Evolutionary conservation across 2,329 filamentous ascomycete genomes (phyloP).

Genomic region (Verticillium tricorpus): DNA sequence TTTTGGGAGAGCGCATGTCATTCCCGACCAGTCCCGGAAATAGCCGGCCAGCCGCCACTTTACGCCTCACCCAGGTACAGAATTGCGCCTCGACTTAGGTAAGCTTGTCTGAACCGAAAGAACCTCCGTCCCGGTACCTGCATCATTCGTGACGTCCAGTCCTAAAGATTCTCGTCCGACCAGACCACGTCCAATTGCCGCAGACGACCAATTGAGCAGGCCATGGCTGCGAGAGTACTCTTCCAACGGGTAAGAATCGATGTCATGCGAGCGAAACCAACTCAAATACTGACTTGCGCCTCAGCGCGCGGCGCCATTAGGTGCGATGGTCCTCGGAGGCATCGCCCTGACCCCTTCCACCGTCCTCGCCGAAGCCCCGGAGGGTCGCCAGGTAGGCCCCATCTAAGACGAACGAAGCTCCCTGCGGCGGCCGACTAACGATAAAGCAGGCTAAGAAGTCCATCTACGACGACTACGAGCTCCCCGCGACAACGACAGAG

Average conservation of each 20-base stretch:
- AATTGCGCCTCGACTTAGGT: not conserved
- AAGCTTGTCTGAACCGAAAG: not conserved
- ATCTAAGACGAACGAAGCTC: not conserved
- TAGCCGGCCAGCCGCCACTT: conserved; percentile 14
- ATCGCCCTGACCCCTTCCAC: conserved; percentile 42
- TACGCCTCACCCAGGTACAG: not conserved
- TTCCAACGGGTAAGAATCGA: conserved; percentile 44
- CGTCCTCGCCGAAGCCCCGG: conserved; percentile 48
- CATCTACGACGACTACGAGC: conserved; percentile 73
- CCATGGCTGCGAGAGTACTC: conserved; percentile 58
- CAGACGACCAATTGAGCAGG: conserved; percentile 41
- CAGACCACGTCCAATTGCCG: conserved; percentile 15
- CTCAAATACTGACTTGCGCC: conserved; percentile 22
- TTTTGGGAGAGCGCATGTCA: not conserved
- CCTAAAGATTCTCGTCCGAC: conserved; percentile 13
- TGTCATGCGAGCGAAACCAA: not conserved
- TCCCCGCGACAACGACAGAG: conserved; percentile 29
- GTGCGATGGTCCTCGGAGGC: conserved; percentile 44
- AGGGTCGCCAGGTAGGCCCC: conserved; percentile 7
- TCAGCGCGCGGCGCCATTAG: conserved; percentile 50
- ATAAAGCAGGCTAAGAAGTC: conserved; percentile 52
- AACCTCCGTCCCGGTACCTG: not conserved
- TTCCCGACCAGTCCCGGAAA: conserved; percentile 19
- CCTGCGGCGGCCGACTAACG: conserved; percentile 6
- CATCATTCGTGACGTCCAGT: conserved; percentile 15